Percentiles rank a stretch among this genome's conserved stretches.
These are phyloP conservation scores for Chytriomyces sp. DNA, from an alignment of 192 early-diverging fungal species.

Conservation along the genomic window DNA sequence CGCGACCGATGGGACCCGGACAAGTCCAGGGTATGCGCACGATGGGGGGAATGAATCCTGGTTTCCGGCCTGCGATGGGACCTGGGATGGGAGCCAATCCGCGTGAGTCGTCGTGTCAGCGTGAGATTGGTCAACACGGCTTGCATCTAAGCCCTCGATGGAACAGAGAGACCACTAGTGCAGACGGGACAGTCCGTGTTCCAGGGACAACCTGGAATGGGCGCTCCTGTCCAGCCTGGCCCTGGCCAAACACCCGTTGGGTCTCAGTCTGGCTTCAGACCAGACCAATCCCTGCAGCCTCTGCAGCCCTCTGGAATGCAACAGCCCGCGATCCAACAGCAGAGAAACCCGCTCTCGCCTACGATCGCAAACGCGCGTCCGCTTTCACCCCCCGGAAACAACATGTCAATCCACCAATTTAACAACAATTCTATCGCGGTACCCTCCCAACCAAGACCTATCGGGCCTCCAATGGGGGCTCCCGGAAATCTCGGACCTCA, in stretches of 20 bases:
- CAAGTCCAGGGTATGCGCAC: too few relatives aligned
- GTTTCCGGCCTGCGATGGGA: too few relatives aligned
- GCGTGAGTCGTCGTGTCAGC: too few relatives aligned
- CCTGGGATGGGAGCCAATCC: too few relatives aligned
- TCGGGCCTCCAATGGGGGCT: background rate
- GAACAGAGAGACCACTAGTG: background rate
- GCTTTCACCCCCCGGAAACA: background rate
- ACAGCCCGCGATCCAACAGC: background rate
- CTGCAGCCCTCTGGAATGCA: too few relatives aligned
- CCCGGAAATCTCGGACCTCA: too few relatives aligned
- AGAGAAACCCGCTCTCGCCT: background rate
- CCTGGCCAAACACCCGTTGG: too few relatives aligned
- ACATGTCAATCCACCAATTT: background rate
- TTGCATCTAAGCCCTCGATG: too few relatives aligned
- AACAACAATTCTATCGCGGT: background rate
- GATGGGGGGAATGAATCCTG: too few relatives aligned
- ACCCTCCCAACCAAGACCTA: background rate
- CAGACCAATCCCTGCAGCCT: background rate
- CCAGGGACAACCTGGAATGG: background rate
- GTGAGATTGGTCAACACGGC: too few relatives aligned
- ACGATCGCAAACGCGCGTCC: background rate
- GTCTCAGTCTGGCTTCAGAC: too few relatives aligned
- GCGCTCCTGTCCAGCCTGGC: background rate
- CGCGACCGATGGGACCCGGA: too few relatives aligned
- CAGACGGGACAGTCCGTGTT: background rate